Base-by-base conservation (phyloP, 495 filamentous ascomycete genomes). In the Penicillium herquei region DNA sequence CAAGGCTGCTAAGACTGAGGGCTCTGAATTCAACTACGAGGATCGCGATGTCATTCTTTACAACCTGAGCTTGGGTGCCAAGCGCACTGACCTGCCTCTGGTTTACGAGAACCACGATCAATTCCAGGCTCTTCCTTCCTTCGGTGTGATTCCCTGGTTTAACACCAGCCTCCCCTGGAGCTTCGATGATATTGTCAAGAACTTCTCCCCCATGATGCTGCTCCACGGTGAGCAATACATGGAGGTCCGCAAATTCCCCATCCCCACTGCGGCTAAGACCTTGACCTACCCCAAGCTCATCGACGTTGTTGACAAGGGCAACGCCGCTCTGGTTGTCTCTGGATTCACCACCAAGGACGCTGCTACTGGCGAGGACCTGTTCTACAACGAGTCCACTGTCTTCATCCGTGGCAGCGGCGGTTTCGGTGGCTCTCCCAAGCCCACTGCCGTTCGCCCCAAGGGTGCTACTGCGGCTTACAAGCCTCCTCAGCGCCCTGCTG, bases 211-310 rank as follows among this genome's bases (percentile, higher is more conserved):
- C 58, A 98, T 97, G 95, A 96, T 98, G 92, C 85, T 98, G 48
- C 87, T 98, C 16, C 94, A 98, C 80, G 94, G 94, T 65, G 94
- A 98, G 78, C 94, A 98, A 76, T 98, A 92, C 81, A 90, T 98
- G 61, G 95, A 98, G 72, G 83, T 98, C 69, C 87, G 87, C 69
- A 90, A 93, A 72, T 96, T 84, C 78, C 94, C 95, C 46, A 91
- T 98, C 71, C 94, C 95, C 32, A 98, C 94, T 48, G 80, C 85
- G 45, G 91, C 82, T 45, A 87, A 84, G 39, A 87, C 95, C 37
- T 71, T 92, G 67, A 91, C 88, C 58, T 88, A 87, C 74, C 88
- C 87, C 50, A 88, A 87, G 70, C 87, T 98, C 56, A 82, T 98
- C 55, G 94, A 98, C 66, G 93, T 98, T 7, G 81, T 96, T 14